A percentile compares a stretch with the other conserved stretches of the same genome.
Conservation (phyloP, 495 filamentous ascomycete genomes). For the Chlorociboria aeruginascens region DNA sequence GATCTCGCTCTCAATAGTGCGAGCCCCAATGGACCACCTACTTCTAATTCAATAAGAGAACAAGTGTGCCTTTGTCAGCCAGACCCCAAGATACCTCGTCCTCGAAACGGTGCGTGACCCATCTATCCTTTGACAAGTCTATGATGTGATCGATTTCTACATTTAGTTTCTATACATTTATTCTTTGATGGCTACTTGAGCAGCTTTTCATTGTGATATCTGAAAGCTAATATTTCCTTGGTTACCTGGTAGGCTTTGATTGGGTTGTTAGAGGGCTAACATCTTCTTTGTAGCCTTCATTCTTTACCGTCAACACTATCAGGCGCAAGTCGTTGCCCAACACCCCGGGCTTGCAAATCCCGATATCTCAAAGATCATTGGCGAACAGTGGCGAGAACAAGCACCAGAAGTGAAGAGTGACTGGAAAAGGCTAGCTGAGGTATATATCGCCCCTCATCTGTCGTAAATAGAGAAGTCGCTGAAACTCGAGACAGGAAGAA, state of each 20-base stretch:
- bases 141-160: constrained; percentile 13
- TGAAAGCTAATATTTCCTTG: constrained; percentile 11
- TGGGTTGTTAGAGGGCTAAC: neutral
- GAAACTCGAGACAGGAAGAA: constrained; percentile 53
- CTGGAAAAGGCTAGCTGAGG: constrained; percentile 86
- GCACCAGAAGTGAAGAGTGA: constrained; percentile 63
- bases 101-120: constrained; percentile 78
- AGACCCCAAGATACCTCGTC: constrained; percentile 84
- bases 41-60: constrained; percentile 25
- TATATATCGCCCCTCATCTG: constrained; percentile 18
- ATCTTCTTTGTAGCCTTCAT: constrained; percentile 68
- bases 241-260: constrained; percentile 61
- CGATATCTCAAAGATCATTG: constrained; percentile 96
- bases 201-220: neutral
- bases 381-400: constrained; percentile 77
- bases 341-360: constrained; percentile 89
- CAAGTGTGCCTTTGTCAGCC: constrained; percentile 83
- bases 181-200: constrained; percentile 12
- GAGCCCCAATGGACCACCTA: constrained; percentile 19
- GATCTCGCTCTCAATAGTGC: constrained; percentile 28
- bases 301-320: constrained; percentile 89
- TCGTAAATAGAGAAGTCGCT: neutral
- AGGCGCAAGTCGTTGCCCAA: constrained; percentile 64
- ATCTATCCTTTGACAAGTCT: constrained; percentile 8
- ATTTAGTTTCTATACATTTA: constrained; percentile 7